Evolutionary conservation across 352 stramenopile genomes (phyloP).

Genomic region (Thraustochytrium sp.): DNA sequence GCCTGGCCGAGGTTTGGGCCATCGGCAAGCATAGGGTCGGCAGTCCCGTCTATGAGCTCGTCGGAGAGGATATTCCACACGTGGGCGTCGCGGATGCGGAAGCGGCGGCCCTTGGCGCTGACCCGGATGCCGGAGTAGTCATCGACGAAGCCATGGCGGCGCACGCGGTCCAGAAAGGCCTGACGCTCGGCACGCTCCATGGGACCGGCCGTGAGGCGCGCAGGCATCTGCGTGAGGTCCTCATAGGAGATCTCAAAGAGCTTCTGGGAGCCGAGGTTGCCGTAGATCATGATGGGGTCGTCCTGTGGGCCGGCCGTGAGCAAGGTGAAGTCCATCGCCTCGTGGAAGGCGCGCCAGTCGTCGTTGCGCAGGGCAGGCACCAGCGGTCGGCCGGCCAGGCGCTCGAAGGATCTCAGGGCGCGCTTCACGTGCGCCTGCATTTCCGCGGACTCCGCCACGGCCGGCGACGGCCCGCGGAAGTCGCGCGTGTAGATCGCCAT

Average conservation of each 20-base stretch:
- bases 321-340: not conserved
- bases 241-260: conserved; percentile 1
- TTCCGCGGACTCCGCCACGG: not conserved
- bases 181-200: conserved; percentile 17
- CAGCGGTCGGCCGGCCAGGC: not conserved
- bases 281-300: conserved; percentile 22
- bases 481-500: not conserved
- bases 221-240: not conserved
- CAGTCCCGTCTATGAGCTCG: not conserved
- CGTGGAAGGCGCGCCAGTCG: not conserved
- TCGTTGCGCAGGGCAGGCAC: not conserved
- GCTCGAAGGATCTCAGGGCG: not conserved
- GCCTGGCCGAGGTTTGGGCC: not conserved
- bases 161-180: not conserved
- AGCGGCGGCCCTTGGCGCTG: not conserved
- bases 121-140: conserved; percentile 5
- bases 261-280: not conserved
- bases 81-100: not conserved
- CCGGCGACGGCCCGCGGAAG: not conserved
- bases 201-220: not conserved
- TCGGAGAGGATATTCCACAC: not conserved
- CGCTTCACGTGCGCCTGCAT: not conserved
- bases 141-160: not conserved
- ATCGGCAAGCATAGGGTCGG: too few relatives aligned
- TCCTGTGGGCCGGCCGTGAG: not conserved